Evolutionary conservation across 805 yeast species (phyloP), one percentile per base, ranked within the genome.

Genomic region (Lipomyces yamanashiensis): DNA sequence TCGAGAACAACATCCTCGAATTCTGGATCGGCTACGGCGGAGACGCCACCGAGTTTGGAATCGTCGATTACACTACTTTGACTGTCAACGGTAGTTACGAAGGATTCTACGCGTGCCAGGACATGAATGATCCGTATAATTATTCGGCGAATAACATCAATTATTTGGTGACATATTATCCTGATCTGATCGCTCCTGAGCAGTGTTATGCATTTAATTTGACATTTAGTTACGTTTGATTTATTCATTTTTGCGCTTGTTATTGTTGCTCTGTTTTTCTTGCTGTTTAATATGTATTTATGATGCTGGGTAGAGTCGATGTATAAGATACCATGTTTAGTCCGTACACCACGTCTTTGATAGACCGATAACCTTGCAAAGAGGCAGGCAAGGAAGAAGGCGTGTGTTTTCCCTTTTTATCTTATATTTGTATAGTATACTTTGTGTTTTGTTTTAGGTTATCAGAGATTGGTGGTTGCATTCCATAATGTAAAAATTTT

Each of bases 31-130:
- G 39, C 6, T 44, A 23, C n/a, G 50, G 51, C 15, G 17, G 10
- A 3, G 10, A 2, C 12, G 58, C 58, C 9, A 33, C 48, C 13
- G 44, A 17, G 28, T 43, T 44, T 33, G 50, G 41, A 19, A 19
- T 44, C 41, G 34, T 33, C 21, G 51, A 54, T 5, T 33, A 44
- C 9, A 15, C 15, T 34, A 17, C 17, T 15, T 17, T 54, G 50
- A 49, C 64, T 10, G 40, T 54, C 51, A 44, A 54, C 21, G 51
- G 39, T n/a, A 33, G 17, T n/a, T 33, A 13, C 15, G 43, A 7
- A 12, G 58, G 50, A 17, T 54, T 54, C 74, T 78, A 73, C 68
- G 84, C 80, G 55, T 78, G 79, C 67, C 77, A 75, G 76, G 76
- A 80, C 34, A 54, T 44, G 51, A 43, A 43, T 17, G 58, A 54